Evolutionary conservation across 2,329 filamentous ascomycete species (phyloP).

Genomic region (Seiridium unicorne): DNA sequence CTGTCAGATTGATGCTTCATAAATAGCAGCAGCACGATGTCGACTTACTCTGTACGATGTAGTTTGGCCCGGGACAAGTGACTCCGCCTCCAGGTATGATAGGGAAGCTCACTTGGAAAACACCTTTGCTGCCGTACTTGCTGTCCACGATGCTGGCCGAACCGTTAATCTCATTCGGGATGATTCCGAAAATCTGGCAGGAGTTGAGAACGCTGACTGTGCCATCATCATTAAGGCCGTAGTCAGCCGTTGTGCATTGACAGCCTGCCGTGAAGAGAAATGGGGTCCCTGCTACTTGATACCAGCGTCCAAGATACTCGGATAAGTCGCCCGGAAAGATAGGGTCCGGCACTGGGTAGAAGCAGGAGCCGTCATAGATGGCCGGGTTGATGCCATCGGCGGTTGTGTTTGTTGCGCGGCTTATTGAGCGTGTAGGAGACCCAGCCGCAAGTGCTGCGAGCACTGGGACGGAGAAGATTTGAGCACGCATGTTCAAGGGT

Average conservation of each 20-base stretch:
- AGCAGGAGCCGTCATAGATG: slow-evolving; percentile 13
- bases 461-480: neutral
- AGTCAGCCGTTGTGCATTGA: slow-evolving; percentile 15
- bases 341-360: slow-evolving; percentile 16
- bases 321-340: slow-evolving; percentile 12
- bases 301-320: slow-evolving; percentile 16
- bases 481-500: neutral
- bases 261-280: slow-evolving; percentile 15
- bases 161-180: slow-evolving; percentile 13
- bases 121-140: slow-evolving; percentile 15
- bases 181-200: slow-evolving; percentile 12
- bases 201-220: slow-evolving; percentile 15
- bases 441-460: neutral
- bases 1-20: neutral
- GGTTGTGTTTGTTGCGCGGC: neutral
- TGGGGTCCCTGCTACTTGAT: slow-evolving; percentile 16
- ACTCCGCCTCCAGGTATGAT: slow-evolving; percentile 8
- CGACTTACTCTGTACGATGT: slow-evolving; percentile 18
- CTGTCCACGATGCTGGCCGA: slow-evolving; percentile 13
- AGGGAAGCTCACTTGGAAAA: slow-evolving; percentile 14
- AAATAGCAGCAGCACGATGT: neutral
- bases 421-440: neutral
- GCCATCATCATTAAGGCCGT: slow-evolving; percentile 16
- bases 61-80: slow-evolving; percentile 16
- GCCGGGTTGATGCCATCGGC: slow-evolving; percentile 1